Conservation (phyloP, 2,329 filamentous ascomycete genomes). For the Alternaria metachromatica region DNA sequence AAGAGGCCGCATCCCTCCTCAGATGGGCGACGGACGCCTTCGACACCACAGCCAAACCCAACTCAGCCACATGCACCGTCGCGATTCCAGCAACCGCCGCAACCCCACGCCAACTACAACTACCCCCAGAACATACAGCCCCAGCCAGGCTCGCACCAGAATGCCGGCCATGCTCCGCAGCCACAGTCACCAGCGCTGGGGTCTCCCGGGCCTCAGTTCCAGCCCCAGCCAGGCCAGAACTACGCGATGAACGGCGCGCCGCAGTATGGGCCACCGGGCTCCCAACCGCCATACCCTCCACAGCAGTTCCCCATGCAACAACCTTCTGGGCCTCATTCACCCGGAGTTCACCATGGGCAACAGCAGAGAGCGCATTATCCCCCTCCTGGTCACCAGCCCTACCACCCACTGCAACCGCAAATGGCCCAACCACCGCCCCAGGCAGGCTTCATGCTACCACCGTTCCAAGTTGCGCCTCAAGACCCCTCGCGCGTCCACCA, state of each 20-base stretch:
- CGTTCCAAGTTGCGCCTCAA: slow-evolving; percentile 56
- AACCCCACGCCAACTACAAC: slow-evolving; percentile 31
- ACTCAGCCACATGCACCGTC: slow-evolving; percentile 28
- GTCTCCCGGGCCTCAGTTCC: slow-evolving; percentile 43
- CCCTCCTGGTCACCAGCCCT: slow-evolving; percentile 37
- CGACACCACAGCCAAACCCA: slow-evolving; percentile 23
- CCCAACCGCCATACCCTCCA: slow-evolving; percentile 37
- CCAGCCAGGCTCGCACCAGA: slow-evolving; percentile 33
- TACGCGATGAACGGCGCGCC: slow-evolving; percentile 33
- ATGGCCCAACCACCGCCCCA: slow-evolving; percentile 49
- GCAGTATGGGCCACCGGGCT: slow-evolving; percentile 35
- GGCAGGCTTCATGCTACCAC: slow-evolving; percentile 56
- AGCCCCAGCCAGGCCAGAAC: slow-evolving; percentile 31
- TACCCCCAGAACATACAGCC: slow-evolving; percentile 37
- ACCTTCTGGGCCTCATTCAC: slow-evolving; percentile 40
- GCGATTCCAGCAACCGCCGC: slow-evolving; percentile 31
- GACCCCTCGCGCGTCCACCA: slow-evolving; percentile 50
- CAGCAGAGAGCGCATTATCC: slow-evolving; percentile 43
- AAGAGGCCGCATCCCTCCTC: slow-evolving; percentile 26
- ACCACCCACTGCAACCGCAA: slow-evolving; percentile 40
- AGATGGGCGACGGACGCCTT: slow-evolving; percentile 21
- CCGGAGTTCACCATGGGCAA: slow-evolving; percentile 36
- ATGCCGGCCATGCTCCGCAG: slow-evolving; percentile 1
- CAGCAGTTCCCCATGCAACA: slow-evolving; percentile 35
- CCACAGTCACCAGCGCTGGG: slow-evolving; percentile 45